These are phyloP conservation scores for Entomortierella parvispora DNA, from an alignment of 192 early-diverging fungal genomes.

Conservation along the genomic window DNA sequence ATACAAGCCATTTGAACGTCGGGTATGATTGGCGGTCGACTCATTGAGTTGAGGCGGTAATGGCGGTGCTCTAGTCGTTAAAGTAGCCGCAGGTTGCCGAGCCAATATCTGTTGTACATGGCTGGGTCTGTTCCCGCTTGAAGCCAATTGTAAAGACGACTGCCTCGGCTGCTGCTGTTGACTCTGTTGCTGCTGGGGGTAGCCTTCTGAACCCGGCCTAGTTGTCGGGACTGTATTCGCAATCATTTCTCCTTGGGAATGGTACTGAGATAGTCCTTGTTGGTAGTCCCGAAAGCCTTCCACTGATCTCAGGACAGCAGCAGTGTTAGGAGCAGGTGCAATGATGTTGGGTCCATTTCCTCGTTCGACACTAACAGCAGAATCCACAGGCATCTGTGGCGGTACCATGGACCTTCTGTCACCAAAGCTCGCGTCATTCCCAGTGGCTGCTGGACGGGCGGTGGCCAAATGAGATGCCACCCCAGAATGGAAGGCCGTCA, in stretches of 20 bases:
- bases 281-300: slow-evolving; percentile 35
- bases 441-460: no score
- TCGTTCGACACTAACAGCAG: background rate
- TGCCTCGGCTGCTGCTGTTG: slow-evolving; percentile 4
- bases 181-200: background rate
- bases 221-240: no score
- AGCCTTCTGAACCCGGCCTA: background rate
- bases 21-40: slow-evolving; percentile 30
- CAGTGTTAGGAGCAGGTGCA: no score
- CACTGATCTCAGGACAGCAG: background rate
- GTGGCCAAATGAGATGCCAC: background rate
- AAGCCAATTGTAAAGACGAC: background rate
- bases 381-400: no score
- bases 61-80: slow-evolving; percentile 33
- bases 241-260: slow-evolving; percentile 1
- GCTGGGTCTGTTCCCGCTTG: no score
- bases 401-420: no score
- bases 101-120: background rate
- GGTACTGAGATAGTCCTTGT: slow-evolving; percentile 39
- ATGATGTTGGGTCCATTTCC: background rate
- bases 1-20: slow-evolving; percentile 14
- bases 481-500: background rate
- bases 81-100: slow-evolving; percentile 6
- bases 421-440: no score
- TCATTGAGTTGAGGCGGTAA: slow-evolving; percentile 21